These are phyloP conservation scores for Neoboletus magnificus DNA, from an alignment of 768 basidiomycete species.

Conservation along the genomic window DNA sequence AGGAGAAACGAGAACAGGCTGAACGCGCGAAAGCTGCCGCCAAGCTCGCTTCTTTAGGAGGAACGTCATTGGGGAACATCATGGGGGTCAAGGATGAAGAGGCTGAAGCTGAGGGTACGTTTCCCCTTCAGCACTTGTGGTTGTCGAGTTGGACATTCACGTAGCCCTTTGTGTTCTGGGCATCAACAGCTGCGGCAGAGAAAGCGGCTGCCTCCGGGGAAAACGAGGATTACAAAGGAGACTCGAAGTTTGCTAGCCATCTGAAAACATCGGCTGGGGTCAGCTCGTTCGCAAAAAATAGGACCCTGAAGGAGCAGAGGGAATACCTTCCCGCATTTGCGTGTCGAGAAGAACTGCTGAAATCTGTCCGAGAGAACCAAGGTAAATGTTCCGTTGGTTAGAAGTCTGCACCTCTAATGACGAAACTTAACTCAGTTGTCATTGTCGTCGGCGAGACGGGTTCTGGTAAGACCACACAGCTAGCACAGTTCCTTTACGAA, in stretches of 20 bases:
- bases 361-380: slow-evolving; percentile 90
- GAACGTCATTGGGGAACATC: slow-evolving; percentile 93
- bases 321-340: slow-evolving; percentile 98
- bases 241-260: slow-evolving; percentile 96
- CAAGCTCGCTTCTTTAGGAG: slow-evolving; percentile 87
- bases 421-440: slow-evolving; percentile 51
- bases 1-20: slow-evolving; percentile 94
- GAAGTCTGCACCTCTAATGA: neutral
- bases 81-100: slow-evolving; percentile 97
- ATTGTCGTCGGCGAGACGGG: slow-evolving; percentile 99
- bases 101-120: slow-evolving; percentile 86
- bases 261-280: slow-evolving; percentile 75
- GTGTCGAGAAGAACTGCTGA: slow-evolving; percentile 89
- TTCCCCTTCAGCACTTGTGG: slow-evolving; percentile 16
- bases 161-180: slow-evolving; percentile 44
- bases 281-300: slow-evolving; percentile 73
- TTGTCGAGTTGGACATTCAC: slow-evolving; percentile 77
- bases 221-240: slow-evolving; percentile 80
- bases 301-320: slow-evolving; percentile 90
- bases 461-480: slow-evolving; percentile 96
- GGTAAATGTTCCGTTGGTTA: slow-evolving; percentile 42
- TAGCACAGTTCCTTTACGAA: slow-evolving; percentile 93
- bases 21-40: slow-evolving; percentile 96
- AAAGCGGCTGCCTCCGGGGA: slow-evolving; percentile 46
- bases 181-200: slow-evolving; percentile 48